Percentiles rank a stretch among this genome's conserved stretches.
phyloP scores from a whole-genome alignment of 139 green algal genomes.

The Nannochloris sp. region DNA sequence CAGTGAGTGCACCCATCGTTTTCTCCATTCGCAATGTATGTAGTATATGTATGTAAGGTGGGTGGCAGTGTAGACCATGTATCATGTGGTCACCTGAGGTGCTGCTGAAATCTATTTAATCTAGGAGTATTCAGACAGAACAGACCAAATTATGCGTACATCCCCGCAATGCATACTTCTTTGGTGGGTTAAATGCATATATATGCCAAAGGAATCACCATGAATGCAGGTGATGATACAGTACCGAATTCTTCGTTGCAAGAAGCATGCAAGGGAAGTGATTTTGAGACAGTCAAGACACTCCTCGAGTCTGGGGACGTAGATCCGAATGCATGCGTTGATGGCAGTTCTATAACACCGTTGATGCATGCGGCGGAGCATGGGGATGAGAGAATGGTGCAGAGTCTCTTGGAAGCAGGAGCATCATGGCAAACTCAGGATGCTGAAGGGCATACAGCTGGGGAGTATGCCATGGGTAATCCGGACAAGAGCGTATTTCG shows the following conservation, averaged over 20 bases:
- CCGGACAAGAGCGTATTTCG: slow-evolving; percentile 6
- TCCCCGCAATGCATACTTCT: too few species aligned
- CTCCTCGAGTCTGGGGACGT: slow-evolving; percentile 40
- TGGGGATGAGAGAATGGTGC: slow-evolving; percentile 13
- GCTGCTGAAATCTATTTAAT: too few species aligned
- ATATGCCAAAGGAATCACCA: too few species aligned
- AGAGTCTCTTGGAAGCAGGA: slow-evolving; percentile 23
- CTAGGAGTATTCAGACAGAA: too few species aligned
- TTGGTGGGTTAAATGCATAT: too few species aligned
- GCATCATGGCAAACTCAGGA: slow-evolving; percentile 28
- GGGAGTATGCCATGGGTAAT: slow-evolving; percentile 24
- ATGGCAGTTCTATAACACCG: slow-evolving; percentile 19
- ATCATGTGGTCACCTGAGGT: too few species aligned
- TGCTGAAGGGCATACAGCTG: slow-evolving; percentile 13
- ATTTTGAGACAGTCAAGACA: slow-evolving; percentile 18
- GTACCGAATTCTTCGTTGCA: too few species aligned
- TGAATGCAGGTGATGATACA: too few species aligned
- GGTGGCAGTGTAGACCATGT: too few species aligned
- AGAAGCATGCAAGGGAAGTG: slow-evolving; percentile 10
- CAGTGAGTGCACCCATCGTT: slow-evolving; percentile 1
- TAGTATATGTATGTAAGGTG: too few species aligned
- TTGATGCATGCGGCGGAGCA: slow-evolving; percentile 29
- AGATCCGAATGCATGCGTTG: slow-evolving; percentile 1
- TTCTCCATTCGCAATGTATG: background rate
- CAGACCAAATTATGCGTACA: too few species aligned